Evolutionary conservation across 169 alveolate species (phyloP).

Genomic region (Perkinsus olseni): DNA sequence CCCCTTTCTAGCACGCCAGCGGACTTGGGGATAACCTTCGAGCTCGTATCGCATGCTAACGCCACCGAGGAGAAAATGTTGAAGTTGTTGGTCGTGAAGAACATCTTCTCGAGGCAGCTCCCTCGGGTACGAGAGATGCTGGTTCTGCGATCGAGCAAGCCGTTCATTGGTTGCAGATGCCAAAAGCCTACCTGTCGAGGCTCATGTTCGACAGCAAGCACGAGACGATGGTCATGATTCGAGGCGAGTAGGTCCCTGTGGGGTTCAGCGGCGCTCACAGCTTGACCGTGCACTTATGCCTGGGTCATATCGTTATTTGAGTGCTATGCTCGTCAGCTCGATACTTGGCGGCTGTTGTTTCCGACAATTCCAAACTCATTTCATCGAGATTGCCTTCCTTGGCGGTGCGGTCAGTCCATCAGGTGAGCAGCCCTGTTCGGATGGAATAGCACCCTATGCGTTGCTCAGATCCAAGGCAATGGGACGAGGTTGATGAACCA

Average conservation of each 20-base stretch:
- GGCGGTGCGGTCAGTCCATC: slow-evolving; percentile 60
- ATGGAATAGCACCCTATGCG: not conserved
- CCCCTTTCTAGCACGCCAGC: not conserved
- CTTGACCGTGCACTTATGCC: too few relatives aligned
- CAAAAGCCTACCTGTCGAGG: slow-evolving; percentile 65
- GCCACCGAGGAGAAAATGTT: slow-evolving; percentile 20
- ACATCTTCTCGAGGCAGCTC: slow-evolving; percentile 55
- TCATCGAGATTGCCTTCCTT: slow-evolving; percentile 73
- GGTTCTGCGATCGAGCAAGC: not conserved
- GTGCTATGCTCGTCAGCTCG: slow-evolving; percentile 13
- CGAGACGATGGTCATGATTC: slow-evolving; percentile 57
- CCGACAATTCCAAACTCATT: slow-evolving; percentile 52
- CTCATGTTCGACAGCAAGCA: slow-evolving; percentile 69
- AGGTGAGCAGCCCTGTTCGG: slow-evolving; percentile 27
- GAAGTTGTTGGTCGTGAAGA: slow-evolving; percentile 47
- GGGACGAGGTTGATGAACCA: slow-evolving; percentile 76
- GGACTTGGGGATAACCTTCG: not conserved
- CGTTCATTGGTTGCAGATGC: slow-evolving; percentile 48
- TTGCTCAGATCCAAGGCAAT: slow-evolving; percentile 41
- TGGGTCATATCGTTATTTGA: too few relatives aligned
- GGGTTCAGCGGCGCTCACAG: not conserved
- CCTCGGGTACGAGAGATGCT: slow-evolving; percentile 25
- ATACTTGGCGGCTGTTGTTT: slow-evolving; percentile 73
- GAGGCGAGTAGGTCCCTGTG: slow-evolving; percentile 12
- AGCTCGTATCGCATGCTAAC: not conserved